Evolutionary conservation across 2,329 filamentous ascomycete species (phyloP), one percentile per base, ranked within the genome.

Genomic region (Aspergillus fischeri): DNA sequence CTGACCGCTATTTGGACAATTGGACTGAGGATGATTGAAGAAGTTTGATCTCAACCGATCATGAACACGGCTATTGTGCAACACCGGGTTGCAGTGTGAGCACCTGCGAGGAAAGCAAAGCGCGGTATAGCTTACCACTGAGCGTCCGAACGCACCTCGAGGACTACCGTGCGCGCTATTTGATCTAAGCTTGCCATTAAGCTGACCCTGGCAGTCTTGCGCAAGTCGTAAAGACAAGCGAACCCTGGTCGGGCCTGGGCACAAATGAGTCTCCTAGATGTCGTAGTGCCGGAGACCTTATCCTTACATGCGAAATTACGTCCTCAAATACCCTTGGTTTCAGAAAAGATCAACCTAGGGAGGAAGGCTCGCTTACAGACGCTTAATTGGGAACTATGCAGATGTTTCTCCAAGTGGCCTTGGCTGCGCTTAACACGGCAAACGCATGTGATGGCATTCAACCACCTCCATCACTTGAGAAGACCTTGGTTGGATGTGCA

Each of bases 381-480:
- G 25, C 42, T 25, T 25, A 14, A 25, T 41, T 7, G 21, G n/a
- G 20, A 45, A 17, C 47, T 24, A 51, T 49, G 38, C 41, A 54
- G 24, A 51, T 45, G 25, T 27, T 44, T 52, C 21, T 41, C 49
- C 5, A 42, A 20, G 38, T 14, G 35, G 29, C 52, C 56, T 42
- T 52, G 25, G 52, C 32, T 58, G 53, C 52, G 28, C 56, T 58
- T 47, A 10, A 45, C 10, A 45, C 11, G 41, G 41, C 42, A 45
- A 24, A 45, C 42, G 10, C 20, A 11, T 45, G 20, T 14, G 42
- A 27, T 35, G 48, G 28, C 20, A 45, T 50, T 38, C n/a, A 45
- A 10, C 21, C 8, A 14, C 10, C 21, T 21, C 21, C 42, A 20
- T 45, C 42, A 10, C 42, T 45, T 21, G n/a, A 45, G 21, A 24